Base-by-base conservation (phyloP, 768 basidiomycete species). In the Mrakia blollopis region DNA sequence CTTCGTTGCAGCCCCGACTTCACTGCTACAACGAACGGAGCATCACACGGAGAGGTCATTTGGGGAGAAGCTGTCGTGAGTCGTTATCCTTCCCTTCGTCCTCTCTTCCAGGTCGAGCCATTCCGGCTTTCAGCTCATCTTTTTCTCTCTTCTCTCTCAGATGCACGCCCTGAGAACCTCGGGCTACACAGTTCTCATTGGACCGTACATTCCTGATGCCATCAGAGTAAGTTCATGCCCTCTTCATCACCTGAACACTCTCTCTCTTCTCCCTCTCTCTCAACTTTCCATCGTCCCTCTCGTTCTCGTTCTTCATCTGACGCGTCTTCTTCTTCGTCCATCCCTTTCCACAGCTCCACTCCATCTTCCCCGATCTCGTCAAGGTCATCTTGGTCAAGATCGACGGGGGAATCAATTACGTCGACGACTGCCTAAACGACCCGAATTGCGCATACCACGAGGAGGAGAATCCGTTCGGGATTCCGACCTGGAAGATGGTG, bases 61-160 rank as follows among this genome's bases (percentile, higher is more conserved):
- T 68, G 65, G 65, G 65, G 65, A n/a, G 65, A 68, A 37, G 65
- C 65, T 18, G 65, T 68, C 25, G 65, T 68, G 39, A 68, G 65
- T 68, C 37, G 23, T 8, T 8, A n/a, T n/a, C 57, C 54, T 57
- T 14, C 16, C 28, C 1, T 21, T 11, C 37, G 65, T 67, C 16
- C 65, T 37, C 37, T 5, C 21, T 25, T 37, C 23, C 35, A 67
- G 23, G 65, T 39, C 65, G 62, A 41, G 39, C 39, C 6, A 6
- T 41, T 50, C 47, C 21, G 47, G 21, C 47, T 16, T 18, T 21
- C 13, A 1, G 2, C 13, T 50, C 18, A 2, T 21, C 5, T 2
- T 50, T 14, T 2, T 14, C 32, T 14, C 18, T 25, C 65, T 44
- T 14, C 25, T 0, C 44, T 37, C 23, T 67, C 39, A 68, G 65